Evolutionary conservation across 176 grass and related monocot genomes (phyloP), one percentile per base, ranked within the genome.

Genomic region (Luzula sylvatica): DNA sequence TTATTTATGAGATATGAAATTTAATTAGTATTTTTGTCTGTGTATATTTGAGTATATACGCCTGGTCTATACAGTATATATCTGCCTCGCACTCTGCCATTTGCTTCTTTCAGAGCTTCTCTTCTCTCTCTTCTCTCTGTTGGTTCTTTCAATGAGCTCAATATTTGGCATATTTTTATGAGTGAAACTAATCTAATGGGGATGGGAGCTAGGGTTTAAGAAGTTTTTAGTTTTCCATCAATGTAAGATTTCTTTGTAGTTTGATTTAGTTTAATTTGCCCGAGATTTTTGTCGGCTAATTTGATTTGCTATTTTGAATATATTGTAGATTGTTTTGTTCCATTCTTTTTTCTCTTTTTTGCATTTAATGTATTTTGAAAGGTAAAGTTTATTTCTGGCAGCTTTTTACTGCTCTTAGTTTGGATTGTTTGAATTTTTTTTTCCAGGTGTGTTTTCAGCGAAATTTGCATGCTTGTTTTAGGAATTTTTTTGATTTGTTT

Each of bases 221-320:
- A 66, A 35, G 17, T n/a, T 14, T n/a, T 50, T 35, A n/a, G n/a
- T n/a, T n/a, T n/a, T n/a, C n/a, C n/a, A n/a, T n/a, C 30, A 4
- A 9, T 35, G 4, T 9, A 8, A 38, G 12, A 40, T 23, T 7
- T 41, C 58, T 26, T 24, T 50, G 44, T 50, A 38, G 0, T 7
- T 9, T 35, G 30, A n/a, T n/a, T n/a, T 35, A 42, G 55, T 22
- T 43, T 22, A n/a, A 42, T 22, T n/a, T 46, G 19, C 38, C 11
- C 55, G 35, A 22, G 55, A 40, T 59, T 22, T n/a, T 42, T 59
- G 55, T 59, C 55, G 55, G 55, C 30, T 30, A 27, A 40, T 14
- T 59, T 0, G 35, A 58, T 58, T 58, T 23, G 32, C 40, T 58
- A n/a, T n/a, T 35, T 35, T 35, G 5, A 35, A 35, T 35, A 4